These are phyloP conservation scores for Rhodotorula taiwanensis DNA, from an alignment of 768 basidiomycete species.

Conservation along the genomic window DNA sequence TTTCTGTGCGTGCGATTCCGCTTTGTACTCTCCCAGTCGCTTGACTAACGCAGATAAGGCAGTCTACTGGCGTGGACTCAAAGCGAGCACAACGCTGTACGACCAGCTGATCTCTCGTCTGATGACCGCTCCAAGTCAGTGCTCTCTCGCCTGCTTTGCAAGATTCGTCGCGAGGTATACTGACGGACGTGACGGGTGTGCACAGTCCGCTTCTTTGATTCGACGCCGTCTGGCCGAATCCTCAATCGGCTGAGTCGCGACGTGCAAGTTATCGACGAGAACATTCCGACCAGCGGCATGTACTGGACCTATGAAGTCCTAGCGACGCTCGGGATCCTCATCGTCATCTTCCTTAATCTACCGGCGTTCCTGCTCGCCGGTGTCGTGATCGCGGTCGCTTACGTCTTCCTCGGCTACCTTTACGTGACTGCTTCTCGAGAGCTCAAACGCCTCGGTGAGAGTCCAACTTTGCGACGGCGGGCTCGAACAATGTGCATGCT, in stretches of 20 bases:
- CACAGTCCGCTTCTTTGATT: conserved; percentile 39
- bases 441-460: conserved; percentile 47
- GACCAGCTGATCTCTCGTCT: conserved; percentile 42
- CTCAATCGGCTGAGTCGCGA: conserved; percentile 47
- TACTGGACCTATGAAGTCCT: conserved; percentile 37
- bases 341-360: conserved; percentile 43
- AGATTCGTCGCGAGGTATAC: not conserved
- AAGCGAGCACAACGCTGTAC: conserved; percentile 41
- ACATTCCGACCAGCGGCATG: conserved; percentile 19
- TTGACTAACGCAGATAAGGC: too few relatives aligned
- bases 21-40: too few relatives aligned
- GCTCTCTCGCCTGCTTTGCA: too few relatives aligned
- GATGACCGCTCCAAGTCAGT: conserved; percentile 41
- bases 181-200: not conserved
- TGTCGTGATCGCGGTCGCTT: conserved; percentile 42
- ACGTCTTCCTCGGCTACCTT: conserved; percentile 43
- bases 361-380: conserved; percentile 45
- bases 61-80: conserved; percentile 30
- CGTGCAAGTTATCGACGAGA: conserved; percentile 46
- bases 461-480: too few relatives aligned
- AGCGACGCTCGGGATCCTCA: conserved; percentile 42
- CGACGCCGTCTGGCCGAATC: conserved; percentile 45
- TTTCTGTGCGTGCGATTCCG: conserved; percentile 22
- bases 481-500: too few relatives aligned
- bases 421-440: conserved; percentile 48